Percentiles rank a stretch among this genome's conserved stretches.
These are phyloP conservation scores for Aspergillus aculeatinus DNA, from an alignment of 2,329 filamentous ascomycete genomes.

Conservation along the genomic window DNA sequence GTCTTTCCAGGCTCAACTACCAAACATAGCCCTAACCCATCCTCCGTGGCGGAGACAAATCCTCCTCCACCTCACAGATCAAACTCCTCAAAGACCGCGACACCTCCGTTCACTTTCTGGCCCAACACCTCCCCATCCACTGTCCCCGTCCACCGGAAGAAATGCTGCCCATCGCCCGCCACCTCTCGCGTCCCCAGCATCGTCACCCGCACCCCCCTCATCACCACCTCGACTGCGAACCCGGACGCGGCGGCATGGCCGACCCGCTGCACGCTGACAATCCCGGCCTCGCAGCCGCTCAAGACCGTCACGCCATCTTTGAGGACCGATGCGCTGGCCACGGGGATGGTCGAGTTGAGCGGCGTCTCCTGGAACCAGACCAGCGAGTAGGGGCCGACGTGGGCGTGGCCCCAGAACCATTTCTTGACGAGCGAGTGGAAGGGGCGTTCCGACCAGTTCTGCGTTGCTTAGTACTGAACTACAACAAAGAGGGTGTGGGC, in stretches of 20 bases:
- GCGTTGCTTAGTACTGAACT: too few species aligned
- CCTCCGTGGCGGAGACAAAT: too few species aligned
- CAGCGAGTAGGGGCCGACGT: constrained; percentile 44
- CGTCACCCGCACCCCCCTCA: constrained; percentile 13
- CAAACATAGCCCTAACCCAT: too few species aligned
- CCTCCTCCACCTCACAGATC: constrained; percentile 2
- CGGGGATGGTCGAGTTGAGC: constrained; percentile 22
- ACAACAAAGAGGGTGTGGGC: not conserved
- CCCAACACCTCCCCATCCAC: constrained; percentile 13
- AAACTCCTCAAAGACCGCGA: constrained; percentile 29
- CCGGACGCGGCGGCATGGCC: constrained; percentile 9
- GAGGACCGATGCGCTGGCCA: constrained; percentile 32
- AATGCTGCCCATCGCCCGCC: constrained; percentile 15
- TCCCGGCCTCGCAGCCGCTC: constrained; percentile 24
- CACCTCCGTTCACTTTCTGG: constrained; percentile 13
- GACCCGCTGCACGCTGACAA: constrained; percentile 14
- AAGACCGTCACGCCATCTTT: constrained; percentile 28
- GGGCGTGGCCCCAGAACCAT: constrained; percentile 49
- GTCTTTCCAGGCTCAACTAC: not conserved
- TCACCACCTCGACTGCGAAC: constrained; percentile 14
- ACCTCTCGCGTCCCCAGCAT: constrained; percentile 12
- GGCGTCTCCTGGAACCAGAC: constrained; percentile 46
- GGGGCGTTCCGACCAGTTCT: constrained; percentile 47
- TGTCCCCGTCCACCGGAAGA: constrained; percentile 26
- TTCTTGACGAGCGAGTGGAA: constrained; percentile 22